Percentiles rank a stretch among this genome's conserved stretches.
These are phyloP conservation scores for Stemphylium vesicarium DNA, from an alignment of 2,329 filamentous ascomycete species.

Conservation along the genomic window DNA sequence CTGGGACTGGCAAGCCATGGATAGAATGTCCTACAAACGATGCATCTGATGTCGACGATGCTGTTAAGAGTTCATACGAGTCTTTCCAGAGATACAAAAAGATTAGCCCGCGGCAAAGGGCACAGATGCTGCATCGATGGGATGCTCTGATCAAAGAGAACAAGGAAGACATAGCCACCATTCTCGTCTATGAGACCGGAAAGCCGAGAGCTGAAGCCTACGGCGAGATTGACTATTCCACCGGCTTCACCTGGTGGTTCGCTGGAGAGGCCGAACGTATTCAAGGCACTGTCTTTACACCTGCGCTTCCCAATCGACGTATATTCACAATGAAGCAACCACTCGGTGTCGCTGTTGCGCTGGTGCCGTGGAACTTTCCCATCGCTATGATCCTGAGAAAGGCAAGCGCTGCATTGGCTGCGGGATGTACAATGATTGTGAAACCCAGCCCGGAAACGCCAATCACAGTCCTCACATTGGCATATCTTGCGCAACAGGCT, in stretches of 20 bases:
- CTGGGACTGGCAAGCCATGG: conserved; percentile 58
- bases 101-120: conserved; percentile 65
- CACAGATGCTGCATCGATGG: conserved; percentile 69
- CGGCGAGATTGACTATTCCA: conserved; percentile 61
- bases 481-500: conserved; percentile 48
- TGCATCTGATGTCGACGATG: conserved; percentile 65
- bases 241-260: conserved; percentile 64
- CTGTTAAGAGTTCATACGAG: conserved; percentile 65
- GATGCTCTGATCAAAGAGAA: conserved; percentile 68
- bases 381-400: conserved; percentile 73
- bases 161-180: conserved; percentile 66
- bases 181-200: conserved; percentile 66
- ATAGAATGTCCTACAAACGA: conserved; percentile 56
- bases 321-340: conserved; percentile 78
- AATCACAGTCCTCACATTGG: conserved; percentile 48
- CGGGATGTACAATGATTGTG: conserved; percentile 74
- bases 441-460: conserved; percentile 52
- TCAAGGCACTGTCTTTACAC: conserved; percentile 66
- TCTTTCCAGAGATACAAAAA: conserved; percentile 67
- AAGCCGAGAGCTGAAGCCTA: conserved; percentile 60
- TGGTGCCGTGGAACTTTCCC: conserved; percentile 78
- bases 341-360: conserved; percentile 69
- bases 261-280: conserved; percentile 67
- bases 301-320: conserved; percentile 67
- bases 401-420: conserved; percentile 70